Percentiles rank a stretch among this genome's conserved stretches.
These are phyloP conservation scores for Lepidium didymum DNA, from an alignment of 345 rosid genomes.

Conservation along the genomic window DNA sequence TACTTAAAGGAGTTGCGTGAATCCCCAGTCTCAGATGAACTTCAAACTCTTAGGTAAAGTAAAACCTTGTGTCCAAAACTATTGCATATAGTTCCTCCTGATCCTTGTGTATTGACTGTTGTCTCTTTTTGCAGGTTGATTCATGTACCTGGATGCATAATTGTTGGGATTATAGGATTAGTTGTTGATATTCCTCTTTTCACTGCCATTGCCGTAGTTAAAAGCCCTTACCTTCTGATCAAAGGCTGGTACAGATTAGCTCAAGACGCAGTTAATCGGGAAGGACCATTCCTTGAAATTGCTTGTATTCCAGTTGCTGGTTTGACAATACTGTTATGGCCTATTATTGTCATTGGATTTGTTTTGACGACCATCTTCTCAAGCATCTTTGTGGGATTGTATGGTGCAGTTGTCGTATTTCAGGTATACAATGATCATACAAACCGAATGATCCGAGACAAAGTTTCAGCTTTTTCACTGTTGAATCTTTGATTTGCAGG, in stretches of 20 bases:
- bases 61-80: not conserved
- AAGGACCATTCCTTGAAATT: constrained; percentile 79
- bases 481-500: constrained; percentile 36
- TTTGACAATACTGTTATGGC: constrained; percentile 75
- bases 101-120: not conserved
- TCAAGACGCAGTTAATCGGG: constrained; percentile 63
- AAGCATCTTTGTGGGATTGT: constrained; percentile 64
- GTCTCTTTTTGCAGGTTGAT: constrained; percentile 40
- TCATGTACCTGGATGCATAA: constrained; percentile 66
- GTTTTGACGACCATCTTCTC: constrained; percentile 45
- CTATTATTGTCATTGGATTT: constrained; percentile 66
- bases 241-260: constrained; percentile 68
- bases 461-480: not conserved
- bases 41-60: constrained; percentile 59
- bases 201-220: constrained; percentile 54
- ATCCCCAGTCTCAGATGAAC: constrained; percentile 43
- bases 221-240: constrained; percentile 71
- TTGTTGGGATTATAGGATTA: constrained; percentile 61
- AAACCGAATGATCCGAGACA: not conserved
- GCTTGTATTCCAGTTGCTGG: constrained; percentile 81
- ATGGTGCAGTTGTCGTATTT: constrained; percentile 65
- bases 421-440: constrained; percentile 34
- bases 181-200: constrained; percentile 61
- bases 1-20: constrained; percentile 59
- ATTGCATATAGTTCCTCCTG: not conserved